Evolutionary conservation across 164 flowering plant species (phyloP).

Genomic region (Vitis labrusca): DNA sequence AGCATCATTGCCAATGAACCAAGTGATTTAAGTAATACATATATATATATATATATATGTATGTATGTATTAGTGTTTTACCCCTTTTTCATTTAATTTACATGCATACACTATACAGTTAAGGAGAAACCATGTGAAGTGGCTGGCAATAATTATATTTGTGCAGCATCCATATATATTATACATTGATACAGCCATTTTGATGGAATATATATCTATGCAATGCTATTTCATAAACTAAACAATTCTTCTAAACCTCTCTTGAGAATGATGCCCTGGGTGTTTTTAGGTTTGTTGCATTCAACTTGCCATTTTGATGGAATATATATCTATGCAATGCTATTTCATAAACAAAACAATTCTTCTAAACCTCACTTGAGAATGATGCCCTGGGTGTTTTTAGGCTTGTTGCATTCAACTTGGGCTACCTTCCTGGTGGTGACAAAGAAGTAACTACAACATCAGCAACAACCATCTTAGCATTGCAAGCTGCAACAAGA

Average conservation of each 20-base stretch:
- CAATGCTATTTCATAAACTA: background rate
- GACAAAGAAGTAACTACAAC: constrained; percentile 68
- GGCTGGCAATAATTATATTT: no score
- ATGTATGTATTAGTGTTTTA: no score
- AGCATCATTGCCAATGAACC: no score
- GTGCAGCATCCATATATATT: no score
- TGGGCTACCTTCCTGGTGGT: constrained; percentile 98
- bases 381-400: background rate
- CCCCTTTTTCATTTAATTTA: no score
- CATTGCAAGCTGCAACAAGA: constrained; percentile 66
- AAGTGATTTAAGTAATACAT: no score
- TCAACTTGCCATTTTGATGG: constrained; percentile 40
- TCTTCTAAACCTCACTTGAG: background rate
- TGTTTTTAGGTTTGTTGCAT: constrained; percentile 76
- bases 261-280: background rate
- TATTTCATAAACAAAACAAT: background rate
- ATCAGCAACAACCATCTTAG: constrained; percentile 62
- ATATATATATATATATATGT: no score
- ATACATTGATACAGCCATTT: no score
- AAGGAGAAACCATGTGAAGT: no score
- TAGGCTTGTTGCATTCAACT: constrained; percentile 93
- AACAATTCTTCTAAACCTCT: background rate
- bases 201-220: no score
- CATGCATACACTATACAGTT: no score
- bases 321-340: background rate